Evolutionary conservation across 129 eudicot species (phyloP).

Genomic region (Flaveria ramosissima): DNA sequence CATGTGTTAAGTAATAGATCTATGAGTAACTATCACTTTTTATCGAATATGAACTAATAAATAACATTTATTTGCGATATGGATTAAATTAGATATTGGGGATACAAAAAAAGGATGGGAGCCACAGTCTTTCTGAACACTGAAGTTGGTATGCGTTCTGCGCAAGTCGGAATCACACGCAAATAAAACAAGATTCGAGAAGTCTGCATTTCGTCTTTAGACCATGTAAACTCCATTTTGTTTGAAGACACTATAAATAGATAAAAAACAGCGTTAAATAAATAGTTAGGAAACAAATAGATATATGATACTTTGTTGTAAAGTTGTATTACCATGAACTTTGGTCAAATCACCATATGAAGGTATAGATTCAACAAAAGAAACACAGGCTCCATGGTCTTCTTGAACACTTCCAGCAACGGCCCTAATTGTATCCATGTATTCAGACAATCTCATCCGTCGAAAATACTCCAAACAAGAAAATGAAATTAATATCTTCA

Average conservation of each 20-base stretch:
- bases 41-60: neutral
- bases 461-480: slow-evolving; percentile 98
- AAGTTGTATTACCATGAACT: slow-evolving; percentile 48
- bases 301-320: neutral
- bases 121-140: slow-evolving; percentile 65
- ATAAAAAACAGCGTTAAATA: neutral
- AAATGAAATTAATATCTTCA: slow-evolving; percentile 72
- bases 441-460: slow-evolving; percentile 82
- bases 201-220: slow-evolving; percentile 85
- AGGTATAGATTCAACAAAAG: slow-evolving; percentile 87
- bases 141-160: slow-evolving; percentile 65
- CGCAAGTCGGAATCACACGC: slow-evolving; percentile 82
- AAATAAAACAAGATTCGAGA: slow-evolving; percentile 82
- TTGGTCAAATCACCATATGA: slow-evolving; percentile 67
- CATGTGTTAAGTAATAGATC: slow-evolving; percentile 44
- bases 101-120: slow-evolving; percentile 92
- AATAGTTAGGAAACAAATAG: neutral
- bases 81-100: slow-evolving; percentile 23
- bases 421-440: slow-evolving; percentile 81
- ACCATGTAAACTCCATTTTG: slow-evolving; percentile 66
- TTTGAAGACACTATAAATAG: slow-evolving; percentile 46
- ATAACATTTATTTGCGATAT: neutral
- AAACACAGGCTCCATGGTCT: slow-evolving; percentile 66
- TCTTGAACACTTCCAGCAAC: slow-evolving; percentile 84
- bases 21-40: slow-evolving; percentile 9